A percentile compares a stretch with the other conserved stretches of the same genome.
These are phyloP conservation scores for Cystobasidium ongulense DNA, from an alignment of 768 basidiomycete genomes.

Conservation along the genomic window DNA sequence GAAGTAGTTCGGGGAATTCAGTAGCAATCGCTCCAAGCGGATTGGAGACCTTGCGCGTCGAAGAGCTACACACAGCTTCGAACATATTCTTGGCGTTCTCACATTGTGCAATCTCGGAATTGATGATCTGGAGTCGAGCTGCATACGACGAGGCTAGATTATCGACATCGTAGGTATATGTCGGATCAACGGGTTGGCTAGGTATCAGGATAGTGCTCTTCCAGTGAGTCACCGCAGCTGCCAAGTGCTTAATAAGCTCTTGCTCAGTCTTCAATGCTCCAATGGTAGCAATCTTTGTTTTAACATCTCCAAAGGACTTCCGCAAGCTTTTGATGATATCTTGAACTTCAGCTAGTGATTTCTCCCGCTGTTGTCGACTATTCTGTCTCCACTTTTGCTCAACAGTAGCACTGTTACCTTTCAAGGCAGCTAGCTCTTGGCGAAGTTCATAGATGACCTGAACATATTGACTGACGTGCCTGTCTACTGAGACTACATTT, in stretches of 20 bases:
- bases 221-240: neutral
- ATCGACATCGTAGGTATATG: constrained; percentile 11
- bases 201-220: neutral
- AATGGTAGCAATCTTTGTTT: neutral
- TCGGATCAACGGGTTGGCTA: neutral
- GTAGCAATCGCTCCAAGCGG: constrained; percentile 7
- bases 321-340: constrained; percentile 18
- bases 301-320: constrained; percentile 17
- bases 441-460: constrained; percentile 34
- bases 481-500: constrained; percentile 87
- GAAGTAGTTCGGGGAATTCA: constrained; percentile 10
- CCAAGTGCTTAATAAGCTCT: neutral
- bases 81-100: constrained; percentile 15
- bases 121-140: neutral
- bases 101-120: neutral
- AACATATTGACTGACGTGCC: constrained; percentile 81
- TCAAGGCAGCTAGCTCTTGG: constrained; percentile 30
- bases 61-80: neutral
- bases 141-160: constrained; percentile 7
- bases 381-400: constrained; percentile 25
- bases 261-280: neutral
- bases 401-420: neutral
- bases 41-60: constrained; percentile 14
- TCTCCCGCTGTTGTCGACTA: neutral
- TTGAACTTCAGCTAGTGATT: constrained; percentile 18